Base-by-base conservation (phyloP, 805 yeast genomes). In the Phaffomyces thermotolerans region DNA sequence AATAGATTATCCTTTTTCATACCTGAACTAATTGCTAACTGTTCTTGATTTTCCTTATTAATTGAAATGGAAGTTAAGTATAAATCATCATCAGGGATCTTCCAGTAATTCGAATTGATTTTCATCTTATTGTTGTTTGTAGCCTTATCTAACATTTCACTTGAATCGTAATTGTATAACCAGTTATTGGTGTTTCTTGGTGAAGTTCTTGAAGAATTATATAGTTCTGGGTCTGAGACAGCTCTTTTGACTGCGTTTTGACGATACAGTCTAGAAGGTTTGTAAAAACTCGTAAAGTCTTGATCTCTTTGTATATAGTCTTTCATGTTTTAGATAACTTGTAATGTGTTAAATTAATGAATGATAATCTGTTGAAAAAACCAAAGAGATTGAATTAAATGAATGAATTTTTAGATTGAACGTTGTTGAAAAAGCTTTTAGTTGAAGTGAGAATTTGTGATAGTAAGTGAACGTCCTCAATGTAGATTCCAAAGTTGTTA, bases 11-110 rank as follows among this genome's bases (percentile, higher is more conserved):
- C 66, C 4, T 58, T 58, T 3, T 43, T 30, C 41, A 67, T 62
- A 15, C 75, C 81, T 36, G 78, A 72, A 3, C 81, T 69, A 17
- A 79, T 67, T 3, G 84, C 82, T 33, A 79, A 51, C 13, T 69
- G 63, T 2, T 56, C 57, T 17, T 41, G 45, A 39, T 53, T 52
- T 43, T 49, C 56, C 2, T 48, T 50, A 37, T 61, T 62, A 12
- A 56, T 56, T 10, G 69, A 54, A 45, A 79, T 54, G 2, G 78
- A 65, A 0, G 78, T 76, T 34, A 78, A 57, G 48, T 71, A 66
- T 54, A 65, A 56, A 37, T 69, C 59, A 17, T 62, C 57, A 42
- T 58, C 59, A n/a, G 59, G 59, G 12, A 58, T 51, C 18, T 43
- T 53, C 62, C 62, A 58, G 36, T 56, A 58, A 41, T 46, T 50